Percentiles rank a stretch among this genome's conserved stretches.
Evolutionary conservation across 2,329 filamentous ascomycete species (phyloP).

Genomic region (Davidsoniella virescens): DNA sequence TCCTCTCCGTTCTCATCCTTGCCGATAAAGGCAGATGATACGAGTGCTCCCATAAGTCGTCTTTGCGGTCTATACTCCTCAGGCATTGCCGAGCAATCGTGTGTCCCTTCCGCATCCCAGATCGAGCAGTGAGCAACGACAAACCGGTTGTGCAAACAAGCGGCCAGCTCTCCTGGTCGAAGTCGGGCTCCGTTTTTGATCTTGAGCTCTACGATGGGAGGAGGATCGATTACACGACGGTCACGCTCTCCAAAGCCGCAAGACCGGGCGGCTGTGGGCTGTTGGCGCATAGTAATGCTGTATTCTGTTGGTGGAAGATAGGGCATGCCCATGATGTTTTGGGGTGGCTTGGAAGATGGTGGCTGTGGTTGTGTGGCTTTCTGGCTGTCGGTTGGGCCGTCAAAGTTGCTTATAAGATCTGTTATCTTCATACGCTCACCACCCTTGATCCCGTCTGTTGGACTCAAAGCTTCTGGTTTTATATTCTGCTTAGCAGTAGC

Average conservation of each 20-base stretch:
- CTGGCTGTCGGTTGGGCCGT: background rate
- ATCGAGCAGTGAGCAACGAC: conserved; percentile 64
- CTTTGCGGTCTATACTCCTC: conserved; percentile 57
- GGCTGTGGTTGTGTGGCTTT: background rate
- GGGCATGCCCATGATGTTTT: background rate
- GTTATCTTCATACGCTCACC: conserved; percentile 15
- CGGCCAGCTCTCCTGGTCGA: conserved; percentile 32
- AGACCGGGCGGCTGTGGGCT: conserved; percentile 60
- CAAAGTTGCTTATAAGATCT: conserved; percentile 13
- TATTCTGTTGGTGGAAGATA: conserved; percentile 18
- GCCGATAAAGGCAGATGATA: conserved; percentile 61
- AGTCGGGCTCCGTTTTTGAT: conserved; percentile 40
- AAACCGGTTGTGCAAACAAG: conserved; percentile 36
- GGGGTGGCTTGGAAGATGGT: background rate
- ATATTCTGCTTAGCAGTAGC: background rate
- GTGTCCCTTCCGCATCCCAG: conserved; percentile 49
- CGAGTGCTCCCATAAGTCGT: conserved; percentile 63
- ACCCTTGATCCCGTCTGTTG: conserved; percentile 3
- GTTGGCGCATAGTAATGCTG: conserved; percentile 51
- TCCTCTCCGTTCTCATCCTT: conserved; percentile 56
- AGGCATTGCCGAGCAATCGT: conserved; percentile 56
- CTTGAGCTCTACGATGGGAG: conserved; percentile 61
- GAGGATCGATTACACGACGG: conserved; percentile 66
- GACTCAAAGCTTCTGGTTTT: background rate
- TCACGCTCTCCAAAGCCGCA: conserved; percentile 76